phyloP scores from a whole-genome alignment of 768 basidiomycete species.

The Trametes gibbosa region DNA sequence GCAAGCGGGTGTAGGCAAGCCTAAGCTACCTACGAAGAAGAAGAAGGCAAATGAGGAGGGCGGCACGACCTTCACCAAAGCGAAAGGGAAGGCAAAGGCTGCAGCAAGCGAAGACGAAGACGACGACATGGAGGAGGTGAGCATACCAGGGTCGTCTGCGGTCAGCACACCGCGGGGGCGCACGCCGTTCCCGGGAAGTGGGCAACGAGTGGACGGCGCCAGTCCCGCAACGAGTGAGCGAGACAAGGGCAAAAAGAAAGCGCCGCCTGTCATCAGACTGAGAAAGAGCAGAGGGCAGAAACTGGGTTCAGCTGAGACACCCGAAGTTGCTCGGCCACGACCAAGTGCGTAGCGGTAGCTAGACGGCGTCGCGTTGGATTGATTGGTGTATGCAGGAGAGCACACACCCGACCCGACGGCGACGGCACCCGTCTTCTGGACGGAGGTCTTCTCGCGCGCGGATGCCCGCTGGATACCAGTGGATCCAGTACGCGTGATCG shows the following conservation, averaged over 20 bases:
- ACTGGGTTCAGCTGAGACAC: conserved; percentile 29
- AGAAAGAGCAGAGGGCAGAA: conserved; percentile 52
- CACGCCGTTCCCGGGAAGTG: conserved; percentile 36
- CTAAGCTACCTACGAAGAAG: conserved; percentile 44
- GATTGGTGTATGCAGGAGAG: conserved; percentile 15
- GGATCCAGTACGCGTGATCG: conserved; percentile 78
- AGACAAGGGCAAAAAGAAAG: conserved; percentile 58
- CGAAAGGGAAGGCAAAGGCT: conserved; percentile 29
- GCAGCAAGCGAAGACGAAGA: not conserved
- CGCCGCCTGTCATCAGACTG: conserved; percentile 53
- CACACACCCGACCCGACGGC: conserved; percentile 49
- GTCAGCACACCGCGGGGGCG: conserved; percentile 23
- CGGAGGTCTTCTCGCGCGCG: conserved; percentile 91
- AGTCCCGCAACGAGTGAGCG: conserved; percentile 31
- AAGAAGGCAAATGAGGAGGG: conserved; percentile 20
- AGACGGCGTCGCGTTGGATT: not conserved
- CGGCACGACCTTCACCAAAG: conserved; percentile 31
- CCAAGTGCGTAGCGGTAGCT: conserved; percentile 4
- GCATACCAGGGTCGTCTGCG: conserved; percentile 20
- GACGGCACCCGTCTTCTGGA: conserved; percentile 92
- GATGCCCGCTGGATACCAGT: conserved; percentile 92
- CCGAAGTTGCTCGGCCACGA: conserved; percentile 7
- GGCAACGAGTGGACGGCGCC: conserved; percentile 38
- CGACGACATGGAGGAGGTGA: conserved; percentile 37
- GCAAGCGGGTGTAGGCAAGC: conserved; percentile 65